phyloP scores from a whole-genome alignment of 495 filamentous ascomycete genomes.

The Penicillium verhagenii region DNA sequence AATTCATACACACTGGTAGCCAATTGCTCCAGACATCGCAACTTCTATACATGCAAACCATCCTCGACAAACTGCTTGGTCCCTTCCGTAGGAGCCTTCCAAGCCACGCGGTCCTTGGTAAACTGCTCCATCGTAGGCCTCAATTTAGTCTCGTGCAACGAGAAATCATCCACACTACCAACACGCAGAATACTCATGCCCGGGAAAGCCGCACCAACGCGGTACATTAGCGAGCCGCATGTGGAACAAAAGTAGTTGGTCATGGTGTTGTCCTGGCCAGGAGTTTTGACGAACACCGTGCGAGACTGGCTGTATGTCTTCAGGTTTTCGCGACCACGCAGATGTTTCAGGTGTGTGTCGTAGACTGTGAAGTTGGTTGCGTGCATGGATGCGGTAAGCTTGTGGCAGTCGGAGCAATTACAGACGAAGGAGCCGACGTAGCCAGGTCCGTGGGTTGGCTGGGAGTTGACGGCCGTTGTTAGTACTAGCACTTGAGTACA shows the following conservation, averaged over 20 bases:
- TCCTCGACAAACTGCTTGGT: neutral
- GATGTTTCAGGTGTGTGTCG: conserved; percentile 40
- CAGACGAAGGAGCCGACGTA: conserved; percentile 53
- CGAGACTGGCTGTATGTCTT: conserved; percentile 35
- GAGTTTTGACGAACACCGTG: conserved; percentile 40
- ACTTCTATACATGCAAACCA: neutral
- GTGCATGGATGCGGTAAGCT: conserved; percentile 59
- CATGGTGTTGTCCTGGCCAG: conserved; percentile 49
- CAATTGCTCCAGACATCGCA: no score
- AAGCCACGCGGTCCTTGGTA: conserved; percentile 1
- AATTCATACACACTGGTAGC: no score
- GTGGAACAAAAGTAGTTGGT: conserved; percentile 54
- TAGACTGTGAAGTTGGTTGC: conserved; percentile 52
- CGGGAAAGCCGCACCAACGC: conserved; percentile 33
- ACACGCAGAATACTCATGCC: conserved; percentile 46
- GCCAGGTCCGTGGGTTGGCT: conserved; percentile 43
- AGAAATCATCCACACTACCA: conserved; percentile 56
- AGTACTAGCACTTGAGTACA: neutral
- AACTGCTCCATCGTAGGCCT: conserved; percentile 28
- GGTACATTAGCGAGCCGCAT: conserved; percentile 57
- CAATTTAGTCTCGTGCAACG: conserved; percentile 50
- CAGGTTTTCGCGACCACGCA: conserved; percentile 47
- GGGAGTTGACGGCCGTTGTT: neutral
- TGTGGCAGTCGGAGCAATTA: conserved; percentile 58
- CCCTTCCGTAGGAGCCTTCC: no score